Evolutionary conservation across 441 rosid species (phyloP), one percentile per base, ranked within the genome.

Genomic region (Dalechampia spathulata): DNA sequence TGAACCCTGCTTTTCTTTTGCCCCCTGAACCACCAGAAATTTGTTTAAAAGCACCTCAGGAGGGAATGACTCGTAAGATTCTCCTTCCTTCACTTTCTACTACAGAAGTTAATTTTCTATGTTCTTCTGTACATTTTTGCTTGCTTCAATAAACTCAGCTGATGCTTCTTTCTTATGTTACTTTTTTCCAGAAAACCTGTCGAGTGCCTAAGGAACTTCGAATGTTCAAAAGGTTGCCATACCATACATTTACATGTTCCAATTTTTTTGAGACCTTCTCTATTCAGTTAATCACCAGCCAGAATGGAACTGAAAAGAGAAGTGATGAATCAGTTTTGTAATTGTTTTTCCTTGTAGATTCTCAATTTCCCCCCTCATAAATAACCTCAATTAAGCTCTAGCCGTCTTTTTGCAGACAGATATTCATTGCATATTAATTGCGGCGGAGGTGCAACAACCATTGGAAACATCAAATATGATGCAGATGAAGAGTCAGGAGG

Each of bases 401-500:
- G n/a, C n/a, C n/a, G n/a, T n/a, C n/a, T 26, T 55, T 30, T 23
- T 65, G 53, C 58, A 72, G 78, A 61, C 44, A 30, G 57, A 54
- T 67, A 72, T 45, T 61, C 71, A 5, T 36, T 67, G 56, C 61
- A 72, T 43, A 67, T 76, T 40, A 76, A 70, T 46, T 75, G 70
- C 42, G 79, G 69, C 4, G 73, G 75, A 64, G 60, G 36, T 40
- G 62, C 49, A 45, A 51, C 61, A 1, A 52, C 56, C 13, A 17
- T 56, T 57, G 66, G 59, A 16, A 51, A n/a, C 17, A 57, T 63
- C 34, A 14, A 12, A 8, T 80, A 77, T 17, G 73, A 66, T 39
- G 80, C 63, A 11, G 82, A 77, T 58, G 73, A 54, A 55, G 55
- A 58, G 15, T 3, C 50, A 6, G 80, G 78, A 22, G 77, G 72